A percentile compares a stretch with the other conserved stretches of the same genome.
phyloP scores from a whole-genome alignment of 768 basidiomycete species.

The Lactifluus hygrophoroides region DNA sequence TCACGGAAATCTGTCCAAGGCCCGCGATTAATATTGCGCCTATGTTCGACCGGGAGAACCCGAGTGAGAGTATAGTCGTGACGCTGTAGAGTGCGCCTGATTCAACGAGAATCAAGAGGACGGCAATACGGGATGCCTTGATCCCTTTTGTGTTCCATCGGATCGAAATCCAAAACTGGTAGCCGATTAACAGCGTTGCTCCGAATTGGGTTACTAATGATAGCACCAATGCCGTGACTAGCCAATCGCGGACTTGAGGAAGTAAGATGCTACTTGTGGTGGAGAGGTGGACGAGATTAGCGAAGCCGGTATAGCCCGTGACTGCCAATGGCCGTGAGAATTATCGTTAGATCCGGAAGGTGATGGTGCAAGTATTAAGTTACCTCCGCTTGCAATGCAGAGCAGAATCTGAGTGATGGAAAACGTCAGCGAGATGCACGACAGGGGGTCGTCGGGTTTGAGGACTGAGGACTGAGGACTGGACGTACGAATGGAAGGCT shows the following conservation, averaged over 20 bases:
- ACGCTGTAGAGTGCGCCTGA: slow-evolving; percentile 12
- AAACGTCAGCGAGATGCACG: neutral
- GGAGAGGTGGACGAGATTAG: neutral
- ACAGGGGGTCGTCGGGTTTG: no score
- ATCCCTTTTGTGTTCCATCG: neutral
- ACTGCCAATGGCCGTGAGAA: neutral
- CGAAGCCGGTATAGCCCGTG: slow-evolving; percentile 1
- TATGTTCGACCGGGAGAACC: neutral
- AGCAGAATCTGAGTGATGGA: neutral
- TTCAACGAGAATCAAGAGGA: slow-evolving; percentile 15
- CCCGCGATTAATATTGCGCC: neutral
- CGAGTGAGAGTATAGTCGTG: neutral
- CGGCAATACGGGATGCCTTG: neutral
- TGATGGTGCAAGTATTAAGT: neutral
- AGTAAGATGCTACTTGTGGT: neutral
- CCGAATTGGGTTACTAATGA: slow-evolving; percentile 13
- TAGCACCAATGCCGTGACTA: slow-evolving; percentile 2
- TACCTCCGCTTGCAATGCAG: neutral
- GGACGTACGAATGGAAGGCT: slow-evolving; percentile 5
- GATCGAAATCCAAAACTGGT: slow-evolving; percentile 1
- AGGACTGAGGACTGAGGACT: no score
- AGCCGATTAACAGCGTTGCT: slow-evolving; percentile 10
- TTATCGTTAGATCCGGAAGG: neutral
- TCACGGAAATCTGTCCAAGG: slow-evolving; percentile 14
- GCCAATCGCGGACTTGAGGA: neutral